Percentiles rank a stretch among this genome's conserved stretches.
Conservation (phyloP, 2,329 filamentous ascomycete genomes). For the Botryosphaeria agaves region DNA sequence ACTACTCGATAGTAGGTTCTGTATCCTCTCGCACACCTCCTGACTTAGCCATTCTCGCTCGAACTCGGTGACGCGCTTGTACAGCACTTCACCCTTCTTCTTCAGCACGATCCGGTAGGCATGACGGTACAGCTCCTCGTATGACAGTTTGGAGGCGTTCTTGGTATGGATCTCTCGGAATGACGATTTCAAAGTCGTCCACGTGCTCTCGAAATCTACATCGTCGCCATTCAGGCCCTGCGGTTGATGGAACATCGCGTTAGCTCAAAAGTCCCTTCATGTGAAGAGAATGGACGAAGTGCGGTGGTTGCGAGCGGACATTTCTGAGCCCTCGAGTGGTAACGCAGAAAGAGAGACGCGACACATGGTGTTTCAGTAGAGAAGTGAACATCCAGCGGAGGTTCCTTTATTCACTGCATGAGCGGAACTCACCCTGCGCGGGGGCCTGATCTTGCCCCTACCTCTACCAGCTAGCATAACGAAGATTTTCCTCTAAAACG, state of each 20-base stretch:
- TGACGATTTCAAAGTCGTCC: conserved; percentile 59
- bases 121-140: conserved; percentile 86
- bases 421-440: conserved; percentile 40
- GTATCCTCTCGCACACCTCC: conserved; percentile 55
- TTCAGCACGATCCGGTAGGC: conserved; percentile 87
- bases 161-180: conserved; percentile 81
- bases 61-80: conserved; percentile 62
- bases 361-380: conserved; percentile 1
- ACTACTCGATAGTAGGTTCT: conserved; percentile 50
- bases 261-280: too few relatives aligned
- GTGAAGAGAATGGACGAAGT: neutral
- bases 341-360: too few relatives aligned
- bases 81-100: conserved; percentile 69
- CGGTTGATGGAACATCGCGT: conserved; percentile 2
- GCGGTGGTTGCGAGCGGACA: too few relatives aligned
- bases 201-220: conserved; percentile 72
- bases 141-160: conserved; percentile 77
- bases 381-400: too few relatives aligned
- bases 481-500: too few relatives aligned
- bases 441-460: conserved; percentile 47
- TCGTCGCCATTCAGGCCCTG: conserved; percentile 43
- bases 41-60: conserved; percentile 66
- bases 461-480: conserved; percentile 36
- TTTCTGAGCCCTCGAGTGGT: too few relatives aligned
- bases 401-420: too few relatives aligned